Conservation (phyloP, 768 basidiomycete genomes). For the Boletus rufocinnamomeus region DNA sequence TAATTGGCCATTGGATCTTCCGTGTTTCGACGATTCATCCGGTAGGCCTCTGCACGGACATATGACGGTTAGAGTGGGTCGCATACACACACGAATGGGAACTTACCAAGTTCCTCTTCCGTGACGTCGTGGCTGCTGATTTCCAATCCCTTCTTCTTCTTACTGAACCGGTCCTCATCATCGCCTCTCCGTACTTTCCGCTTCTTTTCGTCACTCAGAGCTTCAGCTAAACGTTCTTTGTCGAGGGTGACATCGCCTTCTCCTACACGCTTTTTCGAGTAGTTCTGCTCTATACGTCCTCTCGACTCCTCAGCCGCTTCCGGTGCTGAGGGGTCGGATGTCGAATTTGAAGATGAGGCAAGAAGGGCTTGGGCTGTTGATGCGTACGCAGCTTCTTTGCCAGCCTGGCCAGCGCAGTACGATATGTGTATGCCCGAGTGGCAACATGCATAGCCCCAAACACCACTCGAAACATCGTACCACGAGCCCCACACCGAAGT, state of each 20-base stretch:
- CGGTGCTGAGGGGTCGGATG: conserved; percentile 33
- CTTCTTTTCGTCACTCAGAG: conserved; percentile 80
- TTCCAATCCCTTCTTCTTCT: conserved; percentile 57
- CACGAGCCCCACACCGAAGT: conserved; percentile 98
- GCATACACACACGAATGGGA: conserved; percentile 1
- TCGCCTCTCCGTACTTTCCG: conserved; percentile 62
- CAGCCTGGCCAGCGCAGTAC: conserved; percentile 88
- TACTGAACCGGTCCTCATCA: conserved; percentile 53
- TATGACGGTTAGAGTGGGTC: conserved; percentile 10
- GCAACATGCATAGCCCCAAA: conserved; percentile 96
- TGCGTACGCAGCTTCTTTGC: conserved; percentile 76
- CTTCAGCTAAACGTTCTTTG: conserved; percentile 64
- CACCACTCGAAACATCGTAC: conserved; percentile 67
- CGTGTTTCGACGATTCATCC: conserved; percentile 65
- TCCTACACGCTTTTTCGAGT: conserved; percentile 75
- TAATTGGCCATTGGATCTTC: conserved; percentile 97
- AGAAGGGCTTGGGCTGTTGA: conserved; percentile 74
- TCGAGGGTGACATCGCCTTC: conserved; percentile 83
- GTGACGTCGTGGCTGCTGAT: conserved; percentile 76
- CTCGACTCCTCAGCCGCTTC: conserved; percentile 33
- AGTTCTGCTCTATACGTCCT: conserved; percentile 63
- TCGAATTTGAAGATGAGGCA: conserved; percentile 37
- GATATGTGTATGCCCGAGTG: conserved; percentile 84
- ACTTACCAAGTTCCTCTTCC: conserved; percentile 82
- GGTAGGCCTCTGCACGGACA: conserved; percentile 76